Conservation (phyloP, 2,329 filamentous ascomycete genomes). For the Xylaria polymorpha region DNA sequence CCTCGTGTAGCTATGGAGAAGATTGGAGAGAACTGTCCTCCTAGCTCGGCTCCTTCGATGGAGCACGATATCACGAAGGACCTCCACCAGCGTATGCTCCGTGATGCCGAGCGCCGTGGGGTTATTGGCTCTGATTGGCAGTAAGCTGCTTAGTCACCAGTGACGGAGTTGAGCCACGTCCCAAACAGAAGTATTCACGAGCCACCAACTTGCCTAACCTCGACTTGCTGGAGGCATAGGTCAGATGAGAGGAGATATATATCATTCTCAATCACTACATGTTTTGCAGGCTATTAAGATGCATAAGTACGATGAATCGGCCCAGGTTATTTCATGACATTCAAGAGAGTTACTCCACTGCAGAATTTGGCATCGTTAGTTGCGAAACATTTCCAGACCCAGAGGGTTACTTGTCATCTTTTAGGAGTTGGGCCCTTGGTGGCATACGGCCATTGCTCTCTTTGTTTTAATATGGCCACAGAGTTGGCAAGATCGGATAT, state of each 20-base stretch:
- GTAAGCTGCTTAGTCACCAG: constrained; percentile 33
- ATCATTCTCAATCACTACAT: constrained; percentile 46
- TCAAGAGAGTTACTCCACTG: constrained; percentile 24
- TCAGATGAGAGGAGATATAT: constrained; percentile 32
- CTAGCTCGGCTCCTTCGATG: constrained; percentile 48
- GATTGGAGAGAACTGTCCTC: constrained; percentile 60
- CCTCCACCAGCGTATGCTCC: constrained; percentile 49
- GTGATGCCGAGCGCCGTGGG: constrained; percentile 49
- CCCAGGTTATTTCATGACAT: constrained; percentile 45
- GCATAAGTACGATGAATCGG: constrained; percentile 49
- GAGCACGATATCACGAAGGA: constrained; percentile 49
- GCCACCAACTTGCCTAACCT: constrained; percentile 20
- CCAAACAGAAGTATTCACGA: constrained; percentile 10
- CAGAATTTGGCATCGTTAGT: constrained; percentile 37
- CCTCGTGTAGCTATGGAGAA: constrained; percentile 49
- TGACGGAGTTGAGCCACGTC: constrained; percentile 2
- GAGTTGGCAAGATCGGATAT: constrained; percentile 28
- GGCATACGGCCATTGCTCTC: constrained; percentile 11
- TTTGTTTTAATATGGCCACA: constrained; percentile 30
- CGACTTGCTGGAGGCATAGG: constrained; percentile 31
- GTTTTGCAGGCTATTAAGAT: constrained; percentile 49
- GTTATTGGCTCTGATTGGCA: constrained; percentile 49
- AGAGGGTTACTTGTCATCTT: constrained; percentile 32
- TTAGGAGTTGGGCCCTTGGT: constrained; percentile 33
- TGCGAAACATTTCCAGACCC: constrained; percentile 17